Percentiles rank a stretch among this genome's conserved stretches.
phyloP scores from a whole-genome alignment of 495 filamentous ascomycete genomes.

The Hyaloscypha bicolor region DNA sequence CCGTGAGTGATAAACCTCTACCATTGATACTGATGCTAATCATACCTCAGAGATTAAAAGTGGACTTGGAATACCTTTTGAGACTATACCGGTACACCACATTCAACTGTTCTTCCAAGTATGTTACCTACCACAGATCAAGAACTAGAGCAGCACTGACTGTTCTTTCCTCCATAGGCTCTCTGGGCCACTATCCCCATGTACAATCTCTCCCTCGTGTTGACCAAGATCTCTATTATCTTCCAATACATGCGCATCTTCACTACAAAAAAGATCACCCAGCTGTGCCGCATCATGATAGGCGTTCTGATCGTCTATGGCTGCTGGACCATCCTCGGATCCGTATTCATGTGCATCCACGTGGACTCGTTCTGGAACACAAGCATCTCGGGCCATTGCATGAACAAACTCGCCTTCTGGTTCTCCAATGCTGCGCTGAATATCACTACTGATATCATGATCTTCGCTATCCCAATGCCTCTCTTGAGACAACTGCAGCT shows the following conservation, averaged over 20 bases:
- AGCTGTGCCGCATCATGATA: conserved; percentile 39
- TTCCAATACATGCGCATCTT: conserved; percentile 54
- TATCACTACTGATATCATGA: conserved; percentile 56
- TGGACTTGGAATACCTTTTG: too few relatives aligned
- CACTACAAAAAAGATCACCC: conserved; percentile 37
- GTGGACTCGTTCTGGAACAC: conserved; percentile 56
- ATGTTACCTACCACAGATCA: too few relatives aligned
- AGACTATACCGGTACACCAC: too few relatives aligned
- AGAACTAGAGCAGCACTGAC: too few relatives aligned
- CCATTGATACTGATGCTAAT: too few relatives aligned
- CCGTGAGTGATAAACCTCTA: too few relatives aligned
- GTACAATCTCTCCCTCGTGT: conserved; percentile 16
- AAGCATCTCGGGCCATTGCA: conserved; percentile 50
- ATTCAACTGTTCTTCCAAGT: too few relatives aligned
- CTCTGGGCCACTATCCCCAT: background rate
- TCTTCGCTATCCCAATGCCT: conserved; percentile 59
- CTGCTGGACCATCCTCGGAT: conserved; percentile 42
- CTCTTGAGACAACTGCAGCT: conserved; percentile 53
- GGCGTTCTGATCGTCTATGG: conserved; percentile 43
- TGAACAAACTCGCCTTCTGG: conserved; percentile 45
- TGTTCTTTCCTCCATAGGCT: too few relatives aligned
- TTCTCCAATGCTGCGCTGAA: conserved; percentile 58
- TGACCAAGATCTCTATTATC: conserved; percentile 50
- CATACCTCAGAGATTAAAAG: too few relatives aligned
- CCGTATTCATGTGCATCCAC: conserved; percentile 57